phyloP scores from a whole-genome alignment of 805 yeast species.

The Metschnikowia anglica region DNA sequence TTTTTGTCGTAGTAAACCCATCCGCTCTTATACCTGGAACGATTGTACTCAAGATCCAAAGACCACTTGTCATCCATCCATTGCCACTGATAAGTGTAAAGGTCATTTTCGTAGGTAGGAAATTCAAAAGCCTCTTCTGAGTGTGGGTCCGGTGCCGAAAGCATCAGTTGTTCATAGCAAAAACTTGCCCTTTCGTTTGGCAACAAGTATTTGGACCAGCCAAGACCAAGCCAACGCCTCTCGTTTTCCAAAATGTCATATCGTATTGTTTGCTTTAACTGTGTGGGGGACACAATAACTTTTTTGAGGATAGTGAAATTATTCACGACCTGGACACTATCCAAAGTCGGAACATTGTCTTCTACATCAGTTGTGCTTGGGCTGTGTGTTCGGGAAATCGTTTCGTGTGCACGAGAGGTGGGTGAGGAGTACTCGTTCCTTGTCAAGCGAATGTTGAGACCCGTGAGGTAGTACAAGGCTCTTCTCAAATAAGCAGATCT shows the following conservation, averaged over 20 bases:
- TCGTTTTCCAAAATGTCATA: conserved; percentile 57
- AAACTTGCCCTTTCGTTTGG: conserved; percentile 54
- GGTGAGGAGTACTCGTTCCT: conserved; percentile 11
- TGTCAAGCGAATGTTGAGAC: conserved; percentile 29
- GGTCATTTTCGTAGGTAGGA: conserved; percentile 42
- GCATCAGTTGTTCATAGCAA: conserved; percentile 42
- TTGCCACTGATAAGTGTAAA: conserved; percentile 47
- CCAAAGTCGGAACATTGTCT: conserved; percentile 8
- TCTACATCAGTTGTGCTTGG: conserved; percentile 11
- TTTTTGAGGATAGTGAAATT: conserved; percentile 43
- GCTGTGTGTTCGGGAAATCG: conserved; percentile 18
- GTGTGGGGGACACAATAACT: conserved; percentile 39
- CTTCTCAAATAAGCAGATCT: conserved; percentile 45
- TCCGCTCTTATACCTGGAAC: conserved; percentile 40
- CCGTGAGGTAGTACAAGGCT: conserved; percentile 42
- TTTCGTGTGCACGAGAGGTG: conserved; percentile 12
- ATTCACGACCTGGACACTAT: conserved; percentile 25
- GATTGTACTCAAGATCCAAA: conserved; percentile 42
- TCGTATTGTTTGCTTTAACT: conserved; percentile 46
- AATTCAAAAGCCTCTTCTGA: conserved; percentile 36
- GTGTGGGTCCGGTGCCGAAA: conserved; percentile 28
- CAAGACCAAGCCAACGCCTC: conserved; percentile 61
- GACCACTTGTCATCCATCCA: conserved; percentile 59
- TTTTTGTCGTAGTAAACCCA: conserved; percentile 56
- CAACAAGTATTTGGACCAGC: conserved; percentile 52